Evolutionary conservation across 2,329 filamentous ascomycete genomes (phyloP).

Genomic region (Aspergillus sp.): DNA sequence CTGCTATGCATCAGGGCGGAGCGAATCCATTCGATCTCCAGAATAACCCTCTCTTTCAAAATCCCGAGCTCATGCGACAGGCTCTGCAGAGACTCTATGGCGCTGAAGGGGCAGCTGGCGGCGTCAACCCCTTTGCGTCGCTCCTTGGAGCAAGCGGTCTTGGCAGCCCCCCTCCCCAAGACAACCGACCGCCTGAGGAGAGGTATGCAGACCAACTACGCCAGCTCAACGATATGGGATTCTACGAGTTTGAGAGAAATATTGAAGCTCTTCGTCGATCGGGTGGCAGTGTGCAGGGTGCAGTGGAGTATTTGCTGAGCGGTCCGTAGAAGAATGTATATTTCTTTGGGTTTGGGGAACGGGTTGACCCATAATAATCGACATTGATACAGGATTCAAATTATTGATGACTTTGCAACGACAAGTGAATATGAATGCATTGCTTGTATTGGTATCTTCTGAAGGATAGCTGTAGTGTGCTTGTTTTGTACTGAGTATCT

Average conservation of each 20-base stretch:
- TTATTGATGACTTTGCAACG: too few relatives aligned
- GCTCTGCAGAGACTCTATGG: slow-evolving; percentile 52
- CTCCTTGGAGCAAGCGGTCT: slow-evolving; percentile 52
- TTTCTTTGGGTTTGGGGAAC: too few relatives aligned
- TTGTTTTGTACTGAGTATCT: background rate
- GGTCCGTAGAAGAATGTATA: slow-evolving; percentile 20
- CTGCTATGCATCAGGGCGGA: slow-evolving; percentile 33
- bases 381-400: background rate
- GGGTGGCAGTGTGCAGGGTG: slow-evolving; percentile 91
- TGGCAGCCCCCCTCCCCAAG: slow-evolving; percentile 57
- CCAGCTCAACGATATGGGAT: slow-evolving; percentile 98
- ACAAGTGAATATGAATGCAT: too few relatives aligned
- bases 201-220: slow-evolving; percentile 84
- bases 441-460: too few relatives aligned
- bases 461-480: background rate
- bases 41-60: slow-evolving; percentile 56
- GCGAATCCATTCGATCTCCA: slow-evolving; percentile 46
- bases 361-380: too few relatives aligned
- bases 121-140: slow-evolving; percentile 43
- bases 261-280: slow-evolving; percentile 81
- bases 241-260: slow-evolving; percentile 94
- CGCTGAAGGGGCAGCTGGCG: slow-evolving; percentile 29
- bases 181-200: slow-evolving; percentile 90
- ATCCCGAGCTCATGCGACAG: slow-evolving; percentile 57
- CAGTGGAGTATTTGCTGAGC: slow-evolving; percentile 41